These are phyloP conservation scores for Guadua angustifolia DNA, from an alignment of 176 grass and related monocot species.

Conservation along the genomic window DNA sequence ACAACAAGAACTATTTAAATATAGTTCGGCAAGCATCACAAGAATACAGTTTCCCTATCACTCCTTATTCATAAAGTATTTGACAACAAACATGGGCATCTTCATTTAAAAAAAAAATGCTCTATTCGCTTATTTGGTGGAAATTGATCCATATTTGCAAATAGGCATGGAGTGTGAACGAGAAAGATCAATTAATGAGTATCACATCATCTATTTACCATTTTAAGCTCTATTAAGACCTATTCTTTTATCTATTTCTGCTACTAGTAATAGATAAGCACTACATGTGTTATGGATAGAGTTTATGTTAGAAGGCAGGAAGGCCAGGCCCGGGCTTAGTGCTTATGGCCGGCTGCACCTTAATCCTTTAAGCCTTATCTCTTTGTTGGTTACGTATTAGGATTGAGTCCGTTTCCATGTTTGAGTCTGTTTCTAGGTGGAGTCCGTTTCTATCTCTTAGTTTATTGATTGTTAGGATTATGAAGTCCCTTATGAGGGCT, in stretches of 20 bases:
- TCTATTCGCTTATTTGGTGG: neutral
- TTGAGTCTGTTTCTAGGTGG: too few species aligned
- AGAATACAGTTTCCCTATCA: constrained; percentile 9
- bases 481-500: too few species aligned
- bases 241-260: neutral
- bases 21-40: neutral
- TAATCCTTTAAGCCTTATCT: too few species aligned
- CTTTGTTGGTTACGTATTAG: too few species aligned
- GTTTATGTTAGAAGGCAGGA: too few species aligned
- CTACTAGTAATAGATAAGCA: neutral
- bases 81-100: neutral
- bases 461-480: too few species aligned
- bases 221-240: neutral
- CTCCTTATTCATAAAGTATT: neutral
- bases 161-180: neutral
- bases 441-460: too few species aligned
- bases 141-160: neutral
- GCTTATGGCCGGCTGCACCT: too few species aligned
- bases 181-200: neutral
- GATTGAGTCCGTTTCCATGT: too few species aligned
- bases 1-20: neutral
- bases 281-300: too few species aligned
- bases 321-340: too few species aligned
- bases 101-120: neutral
- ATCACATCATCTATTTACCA: neutral